These are phyloP conservation scores for Yamadazyma endophytica DNA, from an alignment of 805 yeast genomes.

Conservation along the genomic window DNA sequence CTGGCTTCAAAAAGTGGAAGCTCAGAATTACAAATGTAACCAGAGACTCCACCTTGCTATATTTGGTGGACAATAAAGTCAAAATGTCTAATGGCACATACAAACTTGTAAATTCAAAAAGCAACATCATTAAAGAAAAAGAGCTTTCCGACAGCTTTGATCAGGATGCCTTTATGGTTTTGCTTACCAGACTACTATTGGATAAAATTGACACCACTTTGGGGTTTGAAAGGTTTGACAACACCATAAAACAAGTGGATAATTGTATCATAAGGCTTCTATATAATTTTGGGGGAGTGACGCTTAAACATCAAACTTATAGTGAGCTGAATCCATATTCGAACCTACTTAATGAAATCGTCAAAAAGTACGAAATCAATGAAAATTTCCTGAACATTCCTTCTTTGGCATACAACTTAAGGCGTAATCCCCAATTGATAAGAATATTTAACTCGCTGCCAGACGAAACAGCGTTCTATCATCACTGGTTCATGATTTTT, in stretches of 20 bases:
- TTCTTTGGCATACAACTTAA: slow-evolving; percentile 26
- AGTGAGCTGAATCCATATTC: slow-evolving; percentile 19
- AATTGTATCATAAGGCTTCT: slow-evolving; percentile 21
- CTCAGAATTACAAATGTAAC: slow-evolving; percentile 27
- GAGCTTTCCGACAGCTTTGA: slow-evolving; percentile 28
- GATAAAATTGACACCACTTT: slow-evolving; percentile 29
- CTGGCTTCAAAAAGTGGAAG: slow-evolving; percentile 14
- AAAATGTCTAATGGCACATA: slow-evolving; percentile 12
- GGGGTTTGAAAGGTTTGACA: slow-evolving; percentile 31
- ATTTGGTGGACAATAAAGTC: slow-evolving; percentile 12
- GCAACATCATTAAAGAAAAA: slow-evolving; percentile 21
- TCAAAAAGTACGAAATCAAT: slow-evolving; percentile 17
- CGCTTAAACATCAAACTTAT: slow-evolving; percentile 1
- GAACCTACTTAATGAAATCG: slow-evolving; percentile 5
- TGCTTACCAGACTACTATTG: slow-evolving; percentile 29
- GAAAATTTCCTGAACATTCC: slow-evolving; percentile 27
- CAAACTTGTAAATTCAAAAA: slow-evolving; percentile 14
- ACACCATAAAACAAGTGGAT: slow-evolving; percentile 22
- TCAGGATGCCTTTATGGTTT: slow-evolving; percentile 23
- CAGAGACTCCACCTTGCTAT: slow-evolving; percentile 23
- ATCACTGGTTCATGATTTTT: slow-evolving; percentile 24
- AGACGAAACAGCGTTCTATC: slow-evolving; percentile 42
- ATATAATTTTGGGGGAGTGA: slow-evolving; percentile 24
- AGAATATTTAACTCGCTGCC: slow-evolving; percentile 40
- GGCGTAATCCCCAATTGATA: slow-evolving; percentile 33